phyloP scores from a whole-genome alignment of 139 green algal species.

The Picochlorum sp. region DNA sequence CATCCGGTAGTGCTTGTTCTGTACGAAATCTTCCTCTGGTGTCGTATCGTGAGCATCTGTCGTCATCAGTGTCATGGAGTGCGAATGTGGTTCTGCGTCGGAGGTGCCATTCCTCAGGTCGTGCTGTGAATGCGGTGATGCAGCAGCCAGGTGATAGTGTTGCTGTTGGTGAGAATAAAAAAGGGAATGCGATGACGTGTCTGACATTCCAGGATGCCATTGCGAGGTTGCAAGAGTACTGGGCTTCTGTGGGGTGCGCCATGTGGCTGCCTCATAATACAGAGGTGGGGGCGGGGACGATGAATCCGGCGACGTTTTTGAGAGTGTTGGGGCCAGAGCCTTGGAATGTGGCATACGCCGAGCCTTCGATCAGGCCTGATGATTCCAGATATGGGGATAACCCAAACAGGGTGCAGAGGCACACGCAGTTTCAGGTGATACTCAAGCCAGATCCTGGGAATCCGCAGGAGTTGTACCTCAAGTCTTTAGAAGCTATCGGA shows the following conservation, averaged over 20 bases:
- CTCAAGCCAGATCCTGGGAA: slow-evolving; percentile 97
- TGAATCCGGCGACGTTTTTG: slow-evolving; percentile 99
- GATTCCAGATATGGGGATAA: slow-evolving; percentile 97
- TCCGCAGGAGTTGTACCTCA: slow-evolving; percentile 94
- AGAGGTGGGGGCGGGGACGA: slow-evolving; percentile 95
- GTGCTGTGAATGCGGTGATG: too few species aligned
- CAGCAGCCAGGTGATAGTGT: too few species aligned
- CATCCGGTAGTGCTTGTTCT: too few species aligned
- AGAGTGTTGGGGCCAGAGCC: slow-evolving; percentile 85
- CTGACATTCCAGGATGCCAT: slow-evolving; percentile 92
- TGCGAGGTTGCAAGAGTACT: slow-evolving; percentile 80
- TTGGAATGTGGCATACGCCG: slow-evolving; percentile 88
- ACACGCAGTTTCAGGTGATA: slow-evolving; percentile 99
- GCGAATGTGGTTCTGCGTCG: too few species aligned
- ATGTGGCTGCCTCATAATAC: slow-evolving; percentile 95
- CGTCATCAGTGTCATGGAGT: too few species aligned
- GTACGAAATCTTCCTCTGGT: too few species aligned
- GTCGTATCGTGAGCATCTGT: too few species aligned
- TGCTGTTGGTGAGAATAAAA: not conserved
- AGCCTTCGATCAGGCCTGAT: slow-evolving; percentile 92
- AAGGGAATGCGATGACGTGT: not conserved
- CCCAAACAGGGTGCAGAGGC: slow-evolving; percentile 93
- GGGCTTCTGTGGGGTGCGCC: slow-evolving; percentile 71
- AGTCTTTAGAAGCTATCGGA: slow-evolving; percentile 78
- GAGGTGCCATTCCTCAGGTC: too few species aligned